These are phyloP conservation scores for Pisolithus thermaeus DNA, from an alignment of 1,284 basidiomycete genomes.

Conservation along the genomic window DNA sequence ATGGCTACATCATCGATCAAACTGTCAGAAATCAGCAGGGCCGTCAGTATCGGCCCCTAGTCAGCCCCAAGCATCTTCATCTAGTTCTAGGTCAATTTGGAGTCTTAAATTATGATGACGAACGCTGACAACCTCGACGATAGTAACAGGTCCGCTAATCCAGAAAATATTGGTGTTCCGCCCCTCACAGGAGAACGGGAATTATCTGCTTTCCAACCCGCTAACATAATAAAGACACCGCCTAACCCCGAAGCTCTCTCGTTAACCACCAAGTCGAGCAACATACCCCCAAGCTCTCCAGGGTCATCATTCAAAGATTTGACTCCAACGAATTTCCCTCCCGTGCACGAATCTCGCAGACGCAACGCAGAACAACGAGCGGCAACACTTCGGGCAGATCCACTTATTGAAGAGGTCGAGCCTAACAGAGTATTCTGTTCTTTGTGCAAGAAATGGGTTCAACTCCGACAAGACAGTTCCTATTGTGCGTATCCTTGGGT, in stretches of 20 bases:
- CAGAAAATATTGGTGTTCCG: constrained; percentile 8
- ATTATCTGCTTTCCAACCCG: constrained; percentile 2
- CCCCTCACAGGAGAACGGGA: constrained; percentile 13
- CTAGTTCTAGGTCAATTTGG: constrained; percentile 19
- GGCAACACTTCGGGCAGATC: constrained; percentile 57
- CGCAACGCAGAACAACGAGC: constrained; percentile 72
- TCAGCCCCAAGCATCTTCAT: constrained; percentile 20
- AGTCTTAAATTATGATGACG: not conserved
- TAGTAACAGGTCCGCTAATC: constrained; percentile 9
- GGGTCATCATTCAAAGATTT: constrained; percentile 46
- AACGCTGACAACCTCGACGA: not conserved
- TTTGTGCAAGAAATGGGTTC: constrained; percentile 73
- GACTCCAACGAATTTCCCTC: constrained; percentile 42
- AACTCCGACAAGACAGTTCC: constrained; percentile 63
- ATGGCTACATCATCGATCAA: constrained; percentile 47
- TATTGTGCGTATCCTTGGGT: constrained; percentile 75
- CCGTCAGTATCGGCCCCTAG: constrained; percentile 6
- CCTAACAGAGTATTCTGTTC: constrained; percentile 69
- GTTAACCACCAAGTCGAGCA: constrained; percentile 8
- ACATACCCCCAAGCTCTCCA: constrained; percentile 23
- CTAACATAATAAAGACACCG: constrained; percentile 9
- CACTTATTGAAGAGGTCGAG: constrained; percentile 59
- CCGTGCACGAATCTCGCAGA: constrained; percentile 56
- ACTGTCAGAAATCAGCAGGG: constrained; percentile 34
- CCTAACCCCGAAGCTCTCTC: constrained; percentile 8